Evolutionary conservation across 768 basidiomycete species (phyloP).

Genomic region (Tulasnella sp.): DNA sequence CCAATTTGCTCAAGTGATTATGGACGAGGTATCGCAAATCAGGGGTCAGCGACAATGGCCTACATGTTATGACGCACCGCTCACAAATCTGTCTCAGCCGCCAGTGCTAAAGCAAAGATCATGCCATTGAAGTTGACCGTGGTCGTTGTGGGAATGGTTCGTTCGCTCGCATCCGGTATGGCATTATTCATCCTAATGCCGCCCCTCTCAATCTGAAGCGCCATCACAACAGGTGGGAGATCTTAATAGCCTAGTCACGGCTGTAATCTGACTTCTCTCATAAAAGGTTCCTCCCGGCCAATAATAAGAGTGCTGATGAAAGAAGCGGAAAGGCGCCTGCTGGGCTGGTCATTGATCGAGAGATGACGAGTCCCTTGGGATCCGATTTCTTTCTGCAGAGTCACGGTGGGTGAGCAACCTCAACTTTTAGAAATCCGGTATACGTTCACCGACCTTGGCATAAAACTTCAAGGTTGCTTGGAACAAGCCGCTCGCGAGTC

Average conservation of each 20-base stretch:
- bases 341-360: conserved; percentile 6
- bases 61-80: not conserved
- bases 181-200: not conserved
- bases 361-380: conserved; percentile 30
- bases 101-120: not conserved
- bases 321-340: conserved; percentile 7
- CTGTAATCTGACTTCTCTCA: not conserved
- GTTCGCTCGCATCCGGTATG: not conserved
- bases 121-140: conserved; percentile 1
- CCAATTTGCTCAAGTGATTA: not conserved
- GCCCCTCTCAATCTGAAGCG: not conserved
- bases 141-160: not conserved
- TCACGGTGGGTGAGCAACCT: conserved; percentile 41
- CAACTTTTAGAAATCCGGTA: not conserved
- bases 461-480: not conserved
- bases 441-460: not conserved
- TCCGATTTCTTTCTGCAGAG: conserved; percentile 72
- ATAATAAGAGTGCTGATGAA: not conserved
- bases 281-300: conserved; percentile 4
- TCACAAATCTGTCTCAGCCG: not conserved
- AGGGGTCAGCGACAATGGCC: not conserved
- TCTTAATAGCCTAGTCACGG: not conserved
- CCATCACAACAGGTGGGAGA: not conserved
- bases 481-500: conserved; percentile 9
- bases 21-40: not conserved